Evolutionary conservation across 106 monocot genomes (phyloP).

Genomic region (Gastrodia elata): DNA sequence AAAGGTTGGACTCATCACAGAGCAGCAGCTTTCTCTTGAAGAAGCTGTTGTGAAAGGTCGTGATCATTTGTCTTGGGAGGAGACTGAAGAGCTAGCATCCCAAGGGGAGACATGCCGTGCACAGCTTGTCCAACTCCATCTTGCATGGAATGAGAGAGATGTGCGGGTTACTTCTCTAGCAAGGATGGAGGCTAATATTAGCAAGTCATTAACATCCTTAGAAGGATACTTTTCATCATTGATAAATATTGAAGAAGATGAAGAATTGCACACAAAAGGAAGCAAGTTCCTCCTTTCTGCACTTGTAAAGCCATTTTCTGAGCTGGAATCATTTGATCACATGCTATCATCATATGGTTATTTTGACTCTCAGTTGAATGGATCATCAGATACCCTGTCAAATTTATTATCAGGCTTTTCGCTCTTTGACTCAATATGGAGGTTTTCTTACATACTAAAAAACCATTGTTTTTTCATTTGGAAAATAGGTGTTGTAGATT

Average conservation of each 20-base stretch:
- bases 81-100: conserved; percentile 90
- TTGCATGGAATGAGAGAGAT: conserved; percentile 81
- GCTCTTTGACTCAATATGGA: conserved; percentile 50
- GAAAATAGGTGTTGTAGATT: conserved; percentile 77
- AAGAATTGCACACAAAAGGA: conserved; percentile 26
- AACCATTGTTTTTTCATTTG: conserved; percentile 80
- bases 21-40: conserved; percentile 79
- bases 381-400: conserved; percentile 18
- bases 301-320: conserved; percentile 54
- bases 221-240: conserved; percentile 61
- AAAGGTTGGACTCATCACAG: conserved; percentile 69
- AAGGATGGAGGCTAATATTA: conserved; percentile 58
- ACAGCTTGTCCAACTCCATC: conserved; percentile 76
- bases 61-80: conserved; percentile 98
- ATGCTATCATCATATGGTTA: conserved; percentile 29
- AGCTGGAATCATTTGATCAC: conserved; percentile 70
- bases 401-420: conserved; percentile 33
- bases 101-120: conserved; percentile 86
- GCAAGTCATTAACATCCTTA: conserved; percentile 51
- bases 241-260: conserved; percentile 28
- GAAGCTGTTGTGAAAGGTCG: conserved; percentile 59
- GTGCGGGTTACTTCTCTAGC: conserved; percentile 38
- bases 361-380: conserved; percentile 21
- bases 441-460: conserved; percentile 36
- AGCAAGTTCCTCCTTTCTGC: conserved; percentile 52